Evolutionary conservation across 441 rosid genomes (phyloP), one percentile per base, ranked within the genome.

Genomic region (Gossypium lobatum): DNA sequence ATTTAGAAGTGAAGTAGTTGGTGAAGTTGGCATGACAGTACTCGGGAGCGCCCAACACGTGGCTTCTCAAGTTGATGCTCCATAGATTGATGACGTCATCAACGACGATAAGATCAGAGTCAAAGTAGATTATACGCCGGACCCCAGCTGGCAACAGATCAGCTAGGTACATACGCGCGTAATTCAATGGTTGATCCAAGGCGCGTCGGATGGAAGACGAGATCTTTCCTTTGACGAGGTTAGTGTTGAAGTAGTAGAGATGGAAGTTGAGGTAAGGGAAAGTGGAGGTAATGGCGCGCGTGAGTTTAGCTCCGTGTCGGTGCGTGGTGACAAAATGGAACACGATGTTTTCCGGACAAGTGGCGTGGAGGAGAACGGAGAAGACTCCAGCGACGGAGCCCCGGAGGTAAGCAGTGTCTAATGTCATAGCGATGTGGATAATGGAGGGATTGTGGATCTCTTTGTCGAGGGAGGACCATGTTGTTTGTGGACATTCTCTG

Each of bases 11-110:
- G 85, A 91, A 91, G 74, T 91, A 91, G 26, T 79, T 80, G 0
- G 94, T 86, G 83, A 89, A 87, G 23, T 91, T 91, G 0, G 94
- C 94, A 81, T 89, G 92, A 52, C 96, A 91, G 25, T 91, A 87
- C 78, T 88, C 91, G 2, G 96, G 96, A 14, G 96, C 94, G 6
- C 91, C 96, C 18, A 91, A 81, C 1, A 87, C 89, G 72, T 76
- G 89, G 0, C 76, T 64, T 0, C 85, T 72, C 3, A 89, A 55
- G 18, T 82, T 77, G 70, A 85, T 87, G 18, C 75, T 50, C 92
- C 94, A 88, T 1, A 91, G 79, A 64, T 88, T 88, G 0, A 84
- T 84, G 25, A 89, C 89, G 87, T 91, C 97, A 37, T 91, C 97
- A 1, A 91, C 93, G 5, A 91, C 83, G n/a, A 91, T 83, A 3